Conservation (phyloP, 2,329 filamentous ascomycete species). For the Fusarium mundagurra region DNA sequence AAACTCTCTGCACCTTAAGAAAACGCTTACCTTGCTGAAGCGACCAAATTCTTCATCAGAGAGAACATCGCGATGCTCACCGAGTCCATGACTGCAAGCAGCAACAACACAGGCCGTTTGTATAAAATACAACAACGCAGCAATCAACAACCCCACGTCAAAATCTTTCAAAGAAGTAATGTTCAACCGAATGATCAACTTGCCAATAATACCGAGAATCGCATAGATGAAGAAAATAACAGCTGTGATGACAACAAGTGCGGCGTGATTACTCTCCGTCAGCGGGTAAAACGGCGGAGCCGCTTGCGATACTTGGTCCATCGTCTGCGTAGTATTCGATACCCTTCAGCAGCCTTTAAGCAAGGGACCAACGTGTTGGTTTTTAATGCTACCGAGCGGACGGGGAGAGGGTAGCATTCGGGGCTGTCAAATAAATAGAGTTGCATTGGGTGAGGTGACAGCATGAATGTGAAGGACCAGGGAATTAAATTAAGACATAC, state of each 20-base stretch:
- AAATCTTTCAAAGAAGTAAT: conserved; percentile 38
- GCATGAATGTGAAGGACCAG: not conserved
- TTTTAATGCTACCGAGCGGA: conserved; percentile 4
- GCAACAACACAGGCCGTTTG: conserved; percentile 35
- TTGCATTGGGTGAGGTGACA: not conserved
- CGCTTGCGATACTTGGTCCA: conserved; percentile 14
- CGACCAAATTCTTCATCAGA: conserved; percentile 3
- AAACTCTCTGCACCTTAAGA: fast-evolving
- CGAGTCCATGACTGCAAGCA: conserved; percentile 27
- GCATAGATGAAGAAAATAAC: conserved; percentile 37
- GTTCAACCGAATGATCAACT: conserved; percentile 38
- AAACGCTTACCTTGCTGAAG: conserved; percentile 25
- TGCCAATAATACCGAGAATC: conserved; percentile 30
- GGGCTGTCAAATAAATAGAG: conserved; percentile 1
- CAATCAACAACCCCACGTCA: conserved; percentile 18
- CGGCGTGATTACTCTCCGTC: conserved; percentile 33
- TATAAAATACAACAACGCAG: conserved; percentile 22
- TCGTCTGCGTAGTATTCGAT: conserved; percentile 5
- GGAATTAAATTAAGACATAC: not conserved
- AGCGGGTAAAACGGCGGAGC: conserved; percentile 37
- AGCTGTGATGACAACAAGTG: conserved; percentile 34
- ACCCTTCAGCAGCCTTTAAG: not conserved
- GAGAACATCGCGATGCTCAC: conserved; percentile 16
- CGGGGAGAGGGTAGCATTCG: conserved; percentile 7
- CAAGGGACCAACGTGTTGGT: not conserved